phyloP scores from a whole-genome alignment of 1,284 basidiomycete species.

The Apiotrichum laibachii region DNA sequence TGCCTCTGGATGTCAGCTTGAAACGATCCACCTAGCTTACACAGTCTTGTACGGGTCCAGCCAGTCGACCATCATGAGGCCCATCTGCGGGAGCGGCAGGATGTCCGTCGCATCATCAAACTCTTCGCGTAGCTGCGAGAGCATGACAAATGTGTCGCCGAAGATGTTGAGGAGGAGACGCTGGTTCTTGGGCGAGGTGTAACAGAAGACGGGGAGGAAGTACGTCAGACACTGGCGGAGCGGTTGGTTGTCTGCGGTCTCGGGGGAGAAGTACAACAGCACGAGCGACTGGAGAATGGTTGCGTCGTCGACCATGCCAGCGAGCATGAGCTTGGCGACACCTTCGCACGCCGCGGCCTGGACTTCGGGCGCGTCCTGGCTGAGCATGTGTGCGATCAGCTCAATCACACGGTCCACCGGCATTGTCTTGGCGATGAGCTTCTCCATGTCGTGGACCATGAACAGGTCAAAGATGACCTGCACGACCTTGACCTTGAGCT shows the following conservation, averaged over 20 bases:
- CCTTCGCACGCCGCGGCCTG: constrained; percentile 80
- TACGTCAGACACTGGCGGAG: constrained; percentile 91
- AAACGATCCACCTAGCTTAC: constrained; percentile 52
- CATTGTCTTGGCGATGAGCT: constrained; percentile 43
- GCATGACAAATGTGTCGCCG: constrained; percentile 67
- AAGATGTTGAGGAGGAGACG: constrained; percentile 73
- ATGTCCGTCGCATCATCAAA: constrained; percentile 74
- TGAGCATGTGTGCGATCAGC: constrained; percentile 71
- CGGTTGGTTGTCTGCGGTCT: constrained; percentile 79
- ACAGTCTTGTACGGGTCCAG: constrained; percentile 80
- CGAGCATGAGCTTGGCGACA: constrained; percentile 82
- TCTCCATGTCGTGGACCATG: constrained; percentile 76
- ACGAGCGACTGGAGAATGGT: constrained; percentile 75
- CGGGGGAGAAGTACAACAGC: constrained; percentile 80
- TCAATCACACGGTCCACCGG: constrained; percentile 62
- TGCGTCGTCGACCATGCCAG: constrained; percentile 74
- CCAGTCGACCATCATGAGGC: constrained; percentile 86
- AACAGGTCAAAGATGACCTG: constrained; percentile 88
- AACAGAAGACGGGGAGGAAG: constrained; percentile 93
- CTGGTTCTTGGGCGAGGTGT: constrained; percentile 78
- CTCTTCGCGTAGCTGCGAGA: constrained; percentile 63
- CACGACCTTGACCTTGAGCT: constrained; percentile 74
- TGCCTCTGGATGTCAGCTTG: constrained; percentile 1
- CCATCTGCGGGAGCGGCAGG: constrained; percentile 76
- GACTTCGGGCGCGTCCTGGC: constrained; percentile 69